A percentile compares a stretch with the other conserved stretches of the same genome.
phyloP scores from a whole-genome alignment of 2,329 filamentous ascomycete genomes.

The Fusarium proliferatum region DNA sequence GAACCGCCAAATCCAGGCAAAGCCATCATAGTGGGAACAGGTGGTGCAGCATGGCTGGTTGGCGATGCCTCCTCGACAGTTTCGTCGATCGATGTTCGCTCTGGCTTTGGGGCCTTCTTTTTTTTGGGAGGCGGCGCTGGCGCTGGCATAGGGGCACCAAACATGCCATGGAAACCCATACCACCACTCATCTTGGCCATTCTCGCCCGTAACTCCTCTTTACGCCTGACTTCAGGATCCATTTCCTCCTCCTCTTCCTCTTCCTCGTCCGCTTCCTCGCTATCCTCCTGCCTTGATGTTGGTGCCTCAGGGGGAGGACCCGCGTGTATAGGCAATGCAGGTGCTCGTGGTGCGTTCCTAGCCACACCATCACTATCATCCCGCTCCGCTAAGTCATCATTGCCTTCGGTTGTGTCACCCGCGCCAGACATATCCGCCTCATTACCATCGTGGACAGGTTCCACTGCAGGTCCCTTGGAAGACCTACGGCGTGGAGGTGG shows the following conservation, averaged over 20 bases:
- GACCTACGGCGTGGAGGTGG: constrained; percentile 64
- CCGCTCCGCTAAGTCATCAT: constrained; percentile 72
- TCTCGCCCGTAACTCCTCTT: constrained; percentile 88
- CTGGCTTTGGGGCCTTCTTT: constrained; percentile 63
- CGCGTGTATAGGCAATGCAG: constrained; percentile 48
- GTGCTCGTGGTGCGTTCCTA: constrained; percentile 52
- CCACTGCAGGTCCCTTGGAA: constrained; percentile 56
- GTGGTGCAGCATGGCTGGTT: constrained; percentile 58
- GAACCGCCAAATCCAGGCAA: constrained; percentile 78
- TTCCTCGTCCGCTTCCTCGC: constrained; percentile 70
- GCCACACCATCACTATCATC: constrained; percentile 78
- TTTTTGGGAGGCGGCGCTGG: constrained; percentile 64
- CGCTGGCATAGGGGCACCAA: constrained; percentile 77
- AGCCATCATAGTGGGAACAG: constrained; percentile 70
- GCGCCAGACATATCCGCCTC: constrained; percentile 74
- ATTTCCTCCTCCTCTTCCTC: constrained; percentile 85
- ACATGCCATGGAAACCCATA: constrained; percentile 97
- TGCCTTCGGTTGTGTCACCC: constrained; percentile 71
- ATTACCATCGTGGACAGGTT: constrained; percentile 67
- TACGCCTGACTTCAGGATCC: constrained; percentile 86
- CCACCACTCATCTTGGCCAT: constrained; percentile 99
- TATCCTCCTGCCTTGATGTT: constrained; percentile 58
- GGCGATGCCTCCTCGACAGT: constrained; percentile 58
- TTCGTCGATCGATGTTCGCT: constrained; percentile 56
- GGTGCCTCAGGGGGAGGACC: constrained; percentile 32